Conservation (phyloP, 768 basidiomycete genomes). For the Pleurotus cornucopiae region DNA sequence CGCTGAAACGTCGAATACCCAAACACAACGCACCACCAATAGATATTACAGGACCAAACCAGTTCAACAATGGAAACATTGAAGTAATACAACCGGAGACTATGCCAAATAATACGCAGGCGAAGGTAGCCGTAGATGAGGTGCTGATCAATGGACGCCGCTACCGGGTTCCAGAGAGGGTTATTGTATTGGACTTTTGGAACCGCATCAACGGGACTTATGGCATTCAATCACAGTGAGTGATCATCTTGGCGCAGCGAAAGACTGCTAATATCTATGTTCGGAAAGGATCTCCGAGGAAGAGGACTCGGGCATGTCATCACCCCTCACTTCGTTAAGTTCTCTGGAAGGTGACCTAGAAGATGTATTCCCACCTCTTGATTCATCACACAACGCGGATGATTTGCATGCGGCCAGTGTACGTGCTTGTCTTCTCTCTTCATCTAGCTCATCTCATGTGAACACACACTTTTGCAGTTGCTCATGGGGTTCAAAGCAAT, state of each 20-base stretch:
- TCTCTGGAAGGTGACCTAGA: constrained; percentile 59
- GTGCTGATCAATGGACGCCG: constrained; percentile 84
- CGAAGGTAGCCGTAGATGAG: constrained; percentile 68
- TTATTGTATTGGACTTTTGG: constrained; percentile 96
- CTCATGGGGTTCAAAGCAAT: too few relatives aligned
- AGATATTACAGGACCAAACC: constrained; percentile 68
- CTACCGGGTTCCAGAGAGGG: constrained; percentile 89
- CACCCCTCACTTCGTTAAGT: constrained; percentile 71
- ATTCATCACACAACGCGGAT: constrained; percentile 32
- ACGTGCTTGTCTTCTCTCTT: constrained; percentile 11
- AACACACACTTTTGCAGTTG: neutral
- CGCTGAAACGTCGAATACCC: constrained; percentile 75
- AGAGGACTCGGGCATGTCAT: constrained; percentile 52
- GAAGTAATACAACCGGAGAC: constrained; percentile 74
- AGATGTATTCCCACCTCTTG: constrained; percentile 23
- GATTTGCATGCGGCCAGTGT: constrained; percentile 62
- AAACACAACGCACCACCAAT: constrained; percentile 64
- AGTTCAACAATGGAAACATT: constrained; percentile 90
- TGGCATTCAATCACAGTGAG: constrained; percentile 9
- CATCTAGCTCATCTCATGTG: too few relatives aligned
- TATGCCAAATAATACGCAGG: constrained; percentile 27
- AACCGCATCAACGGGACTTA: constrained; percentile 59
- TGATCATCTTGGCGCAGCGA: too few relatives aligned
- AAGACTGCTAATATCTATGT: too few relatives aligned
- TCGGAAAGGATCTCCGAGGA: constrained; percentile 15